Base-by-base conservation (phyloP, 2,329 filamentous ascomycete species). In the Stachybotrys chartarum region DNA sequence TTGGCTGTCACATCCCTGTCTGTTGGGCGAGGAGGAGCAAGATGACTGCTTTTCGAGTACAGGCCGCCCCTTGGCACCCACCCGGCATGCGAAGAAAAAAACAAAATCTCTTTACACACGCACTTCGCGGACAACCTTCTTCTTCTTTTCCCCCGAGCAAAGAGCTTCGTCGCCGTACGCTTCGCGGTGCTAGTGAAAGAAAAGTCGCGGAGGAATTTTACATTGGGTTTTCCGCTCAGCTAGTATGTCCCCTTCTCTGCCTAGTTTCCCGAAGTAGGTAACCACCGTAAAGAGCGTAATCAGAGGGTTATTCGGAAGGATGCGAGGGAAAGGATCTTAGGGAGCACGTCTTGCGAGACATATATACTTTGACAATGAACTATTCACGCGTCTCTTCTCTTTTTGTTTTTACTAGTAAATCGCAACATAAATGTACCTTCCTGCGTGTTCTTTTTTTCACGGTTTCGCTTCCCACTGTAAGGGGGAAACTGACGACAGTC, bases 401-500 rank as follows among this genome's bases (percentile, higher is more conserved):
- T 42, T 14, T 42, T 42, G 8, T 42, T 14, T 42, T 5, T 42
- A 42, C 35, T 14, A 10, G 35, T 42, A 42, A 42, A 14, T 42
- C 5, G 35, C 35, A 14, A 42, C 35, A 42, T 5, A 42, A 10
- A 42, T 42, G 14, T 42, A 42, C 35, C 14, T 14, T 42, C 14
- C 14, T 42, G 24, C 24, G 24, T 24, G 24, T 6, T 42, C 35
- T 42, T 42, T 14, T 14, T 10, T 14, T 14, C 14, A 42, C 35
- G 5, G 24, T 42, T 10, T 42, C 35, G 35, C 35, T 42, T 42
- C 35, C 35, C 35, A 42, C 35, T 10, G 10, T 14, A 42, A 42
- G 8, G 35, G 35, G 24, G 53, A 49, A 52, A 35, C 30, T 54
- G 78, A 82, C 80, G 78, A 73, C 78, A 78, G 77, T 73, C 82